Conservation (phyloP, 75 land plant genomes). For the Isoetes taiwanensis region DNA sequence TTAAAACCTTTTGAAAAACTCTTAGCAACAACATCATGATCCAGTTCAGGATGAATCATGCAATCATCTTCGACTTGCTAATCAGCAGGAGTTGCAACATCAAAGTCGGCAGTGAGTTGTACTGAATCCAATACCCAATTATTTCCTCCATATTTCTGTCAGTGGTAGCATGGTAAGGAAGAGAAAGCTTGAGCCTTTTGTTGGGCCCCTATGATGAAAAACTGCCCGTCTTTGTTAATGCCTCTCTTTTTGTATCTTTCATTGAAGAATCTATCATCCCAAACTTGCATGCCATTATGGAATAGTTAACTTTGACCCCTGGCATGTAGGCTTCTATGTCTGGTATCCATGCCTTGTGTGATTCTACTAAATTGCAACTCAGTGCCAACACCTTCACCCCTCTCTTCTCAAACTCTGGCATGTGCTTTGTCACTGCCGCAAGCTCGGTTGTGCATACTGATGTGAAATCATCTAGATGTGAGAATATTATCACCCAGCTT, state of each 20-base stretch:
- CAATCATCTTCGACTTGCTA: neutral
- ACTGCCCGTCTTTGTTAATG: neutral
- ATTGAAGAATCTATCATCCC: neutral
- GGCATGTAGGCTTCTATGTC: neutral
- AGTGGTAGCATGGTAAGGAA: neutral
- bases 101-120: neutral
- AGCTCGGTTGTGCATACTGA: neutral
- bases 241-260: neutral
- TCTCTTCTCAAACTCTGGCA: neutral
- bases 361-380: neutral
- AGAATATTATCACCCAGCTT: slow-evolving; percentile 1
- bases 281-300: neutral
- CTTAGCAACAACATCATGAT: neutral
- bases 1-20: neutral
- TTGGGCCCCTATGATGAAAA: neutral
- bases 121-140: neutral
- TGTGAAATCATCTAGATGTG: neutral
- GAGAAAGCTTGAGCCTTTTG: neutral
- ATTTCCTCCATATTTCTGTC: neutral
- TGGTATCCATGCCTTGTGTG: neutral
- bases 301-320: neutral
- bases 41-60: neutral
- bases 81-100: neutral
- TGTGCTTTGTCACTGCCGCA: neutral
- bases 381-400: neutral